phyloP scores from a whole-genome alignment of 2,329 filamentous ascomycete genomes.

The Penicillium palitans region DNA sequence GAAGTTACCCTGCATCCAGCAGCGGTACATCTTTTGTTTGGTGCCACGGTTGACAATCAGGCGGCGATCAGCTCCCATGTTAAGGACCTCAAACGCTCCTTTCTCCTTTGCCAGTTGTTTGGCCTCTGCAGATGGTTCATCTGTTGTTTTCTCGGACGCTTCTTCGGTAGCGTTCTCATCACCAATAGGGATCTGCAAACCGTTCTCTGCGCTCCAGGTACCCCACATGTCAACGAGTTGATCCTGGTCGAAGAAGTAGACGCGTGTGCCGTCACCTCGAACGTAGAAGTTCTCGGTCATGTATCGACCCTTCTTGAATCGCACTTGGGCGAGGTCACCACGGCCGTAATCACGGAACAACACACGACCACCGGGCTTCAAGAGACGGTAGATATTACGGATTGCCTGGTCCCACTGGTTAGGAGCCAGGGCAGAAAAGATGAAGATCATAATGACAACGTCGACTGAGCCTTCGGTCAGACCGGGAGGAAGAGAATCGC shows the following conservation, averaged over 20 bases:
- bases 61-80: conserved; percentile 81
- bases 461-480: conserved; percentile 79
- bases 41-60: conserved; percentile 88
- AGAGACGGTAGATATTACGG: conserved; percentile 72
- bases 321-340: conserved; percentile 91
- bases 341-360: conserved; percentile 96
- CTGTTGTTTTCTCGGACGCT: background rate
- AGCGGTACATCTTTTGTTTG: conserved; percentile 96
- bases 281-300: conserved; percentile 98
- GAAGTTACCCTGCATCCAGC: conserved; percentile 62
- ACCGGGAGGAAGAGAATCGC: conserved; percentile 66
- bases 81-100: conserved; percentile 66
- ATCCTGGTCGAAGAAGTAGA: conserved; percentile 94
- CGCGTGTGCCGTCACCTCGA: conserved; percentile 87
- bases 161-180: background rate
- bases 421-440: conserved; percentile 89
- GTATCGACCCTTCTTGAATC: conserved; percentile 93
- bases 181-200: conserved; percentile 27
- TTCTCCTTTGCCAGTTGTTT: conserved; percentile 19
- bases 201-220: conserved; percentile 45
- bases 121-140: conserved; percentile 11
- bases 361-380: conserved; percentile 91
- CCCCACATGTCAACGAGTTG: conserved; percentile 81
- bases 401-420: conserved; percentile 81
- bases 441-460: conserved; percentile 92